Percentiles rank a stretch among this genome's conserved stretches.
Conservation (phyloP, 2,329 filamentous ascomycete genomes). For the Xylariales sp. region DNA sequence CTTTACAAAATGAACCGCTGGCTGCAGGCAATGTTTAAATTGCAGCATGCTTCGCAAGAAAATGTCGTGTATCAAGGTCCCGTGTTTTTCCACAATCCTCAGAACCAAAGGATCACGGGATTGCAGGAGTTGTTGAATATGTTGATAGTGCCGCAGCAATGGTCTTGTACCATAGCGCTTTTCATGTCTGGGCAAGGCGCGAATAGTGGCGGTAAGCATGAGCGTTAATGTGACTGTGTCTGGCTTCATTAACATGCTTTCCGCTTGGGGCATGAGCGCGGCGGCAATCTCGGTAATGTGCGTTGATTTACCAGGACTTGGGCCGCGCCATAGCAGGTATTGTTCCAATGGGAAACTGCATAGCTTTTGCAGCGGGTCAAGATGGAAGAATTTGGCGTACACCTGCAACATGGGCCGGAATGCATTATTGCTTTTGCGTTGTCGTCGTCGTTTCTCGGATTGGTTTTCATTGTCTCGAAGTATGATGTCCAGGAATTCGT, state of each 20-base stretch:
- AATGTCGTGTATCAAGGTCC: conserved; percentile 43
- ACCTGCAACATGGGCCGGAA: conserved; percentile 42
- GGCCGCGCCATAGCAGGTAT: conserved; percentile 7
- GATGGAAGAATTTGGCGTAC: conserved; percentile 44
- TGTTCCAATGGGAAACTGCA: conserved; percentile 20
- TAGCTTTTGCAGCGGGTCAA: conserved; percentile 38
- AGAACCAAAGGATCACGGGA: conserved; percentile 28
- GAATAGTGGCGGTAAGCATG: conserved; percentile 22
- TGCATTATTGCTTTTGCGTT: conserved; percentile 31
- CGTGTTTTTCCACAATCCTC: conserved; percentile 32
- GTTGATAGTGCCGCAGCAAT: conserved; percentile 38
- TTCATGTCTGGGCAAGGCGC: conserved; percentile 14
- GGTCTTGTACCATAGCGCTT: neutral
- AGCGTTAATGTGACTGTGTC: conserved; percentile 18
- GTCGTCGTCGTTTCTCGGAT: conserved; percentile 19
- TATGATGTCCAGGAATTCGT: conserved; percentile 50
- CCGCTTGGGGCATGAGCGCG: conserved; percentile 13
- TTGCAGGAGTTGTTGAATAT: conserved; percentile 39
- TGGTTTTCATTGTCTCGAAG: conserved; percentile 37
- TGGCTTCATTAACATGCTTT: conserved; percentile 17
- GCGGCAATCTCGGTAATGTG: conserved; percentile 10
- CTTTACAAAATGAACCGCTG: conserved; percentile 42
- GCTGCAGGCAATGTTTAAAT: conserved; percentile 33
- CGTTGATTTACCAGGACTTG: conserved; percentile 10
- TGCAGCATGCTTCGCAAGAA: conserved; percentile 44